Evolutionary conservation across 768 basidiomycete species (phyloP).

Genomic region (Boletales sp.): DNA sequence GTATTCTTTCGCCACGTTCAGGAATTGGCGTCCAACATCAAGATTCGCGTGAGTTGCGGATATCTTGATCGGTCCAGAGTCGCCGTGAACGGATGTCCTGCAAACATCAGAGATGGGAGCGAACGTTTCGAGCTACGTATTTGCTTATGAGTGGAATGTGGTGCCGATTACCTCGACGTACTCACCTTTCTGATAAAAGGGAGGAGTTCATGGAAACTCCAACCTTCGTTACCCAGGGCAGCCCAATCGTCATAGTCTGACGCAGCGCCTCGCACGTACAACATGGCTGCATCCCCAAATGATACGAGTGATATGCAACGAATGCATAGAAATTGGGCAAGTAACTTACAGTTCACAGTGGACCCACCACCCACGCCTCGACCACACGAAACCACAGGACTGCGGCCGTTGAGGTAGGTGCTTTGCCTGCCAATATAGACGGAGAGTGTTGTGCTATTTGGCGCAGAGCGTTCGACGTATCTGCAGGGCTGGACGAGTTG

Average conservation of each 20-base stretch:
- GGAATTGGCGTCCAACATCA: conserved; percentile 38
- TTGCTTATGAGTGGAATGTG: background rate
- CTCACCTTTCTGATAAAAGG: background rate
- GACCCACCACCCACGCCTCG: conserved; percentile 31
- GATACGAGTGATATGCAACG: background rate
- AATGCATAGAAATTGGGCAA: background rate
- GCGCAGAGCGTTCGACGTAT: conserved; percentile 40
- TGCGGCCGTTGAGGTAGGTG: conserved; percentile 43
- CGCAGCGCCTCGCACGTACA: conserved; percentile 9
- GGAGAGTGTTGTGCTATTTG: conserved; percentile 40
- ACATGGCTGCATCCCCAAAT: conserved; percentile 30
- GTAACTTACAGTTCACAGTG: conserved; percentile 50
- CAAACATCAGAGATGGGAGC: conserved; percentile 15
- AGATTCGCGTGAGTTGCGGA: conserved; percentile 13
- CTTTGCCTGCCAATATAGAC: conserved; percentile 39
- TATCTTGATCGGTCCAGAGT: conserved; percentile 28
- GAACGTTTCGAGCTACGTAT: conserved; percentile 28
- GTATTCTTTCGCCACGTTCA: conserved; percentile 42
- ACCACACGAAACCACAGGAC: conserved; percentile 41
- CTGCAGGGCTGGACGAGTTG: conserved; percentile 53
- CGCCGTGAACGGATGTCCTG: conserved; percentile 31
- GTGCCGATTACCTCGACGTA: no score
- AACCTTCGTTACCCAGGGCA: conserved; percentile 25
- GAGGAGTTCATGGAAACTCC: background rate
- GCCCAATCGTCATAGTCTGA: conserved; percentile 36